Conservation (phyloP, 78 protist genomes). For the slime mould (Dictyostelium discoideum) region dicty_2.7 NC_007091.3:335001-335500, state of each 20-base stretch:
- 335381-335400: neutral
- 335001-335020: neutral
- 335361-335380: neutral
- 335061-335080: neutral
- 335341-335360: neutral
- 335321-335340: neutral
- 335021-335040: neutral
- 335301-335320: neutral
- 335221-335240: neutral
- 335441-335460: neutral
- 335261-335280: neutral
- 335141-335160: neutral
- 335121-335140: neutral
- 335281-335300: neutral
- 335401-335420: too few species aligned
- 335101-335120: neutral
- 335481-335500: constrained; percentile 5
- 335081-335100: neutral
- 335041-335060: neutral
- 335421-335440: neutral
- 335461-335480: neutral
- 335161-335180: neutral
- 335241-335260: neutral
- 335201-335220: neutral
- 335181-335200: neutral